These are phyloP conservation scores for Cercospora brassicicola DNA, from an alignment of 2,329 filamentous ascomycete species.

Conservation along the genomic window DNA sequence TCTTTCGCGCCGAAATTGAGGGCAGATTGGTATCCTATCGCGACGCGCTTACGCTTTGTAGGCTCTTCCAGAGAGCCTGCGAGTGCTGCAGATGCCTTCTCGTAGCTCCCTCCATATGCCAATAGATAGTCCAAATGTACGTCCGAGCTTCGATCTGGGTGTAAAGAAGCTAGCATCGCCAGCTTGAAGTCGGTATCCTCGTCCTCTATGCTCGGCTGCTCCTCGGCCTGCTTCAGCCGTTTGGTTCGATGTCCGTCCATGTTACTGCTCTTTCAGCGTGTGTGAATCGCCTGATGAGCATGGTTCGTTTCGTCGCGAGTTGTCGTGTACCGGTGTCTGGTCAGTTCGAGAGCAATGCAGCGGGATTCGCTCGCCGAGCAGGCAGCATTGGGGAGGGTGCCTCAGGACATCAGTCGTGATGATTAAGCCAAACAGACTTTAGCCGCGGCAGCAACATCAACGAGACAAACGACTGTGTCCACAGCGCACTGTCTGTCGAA, in stretches of 20 bases:
- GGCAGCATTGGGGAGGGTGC: background rate
- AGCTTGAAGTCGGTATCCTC: conserved; percentile 89
- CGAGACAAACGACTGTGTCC: background rate
- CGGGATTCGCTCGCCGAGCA: background rate
- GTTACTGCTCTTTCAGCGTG: background rate
- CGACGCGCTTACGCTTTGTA: conserved; percentile 39
- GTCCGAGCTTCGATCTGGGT: conserved; percentile 64
- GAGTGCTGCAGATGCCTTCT: conserved; percentile 62
- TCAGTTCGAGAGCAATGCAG: background rate
- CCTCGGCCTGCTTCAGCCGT: conserved; percentile 22
- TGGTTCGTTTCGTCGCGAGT: background rate
- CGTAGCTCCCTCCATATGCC: conserved; percentile 73
- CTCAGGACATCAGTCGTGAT: background rate
- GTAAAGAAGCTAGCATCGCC: conserved; percentile 75
- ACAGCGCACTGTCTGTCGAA: background rate
- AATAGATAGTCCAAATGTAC: conserved; percentile 76
- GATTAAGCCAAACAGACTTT: conserved; percentile 1
- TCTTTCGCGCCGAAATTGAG: conserved; percentile 28
- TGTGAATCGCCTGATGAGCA: background rate
- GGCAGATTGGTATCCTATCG: conserved; percentile 49
- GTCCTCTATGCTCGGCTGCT: conserved; percentile 43
- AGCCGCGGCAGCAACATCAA: conserved; percentile 10
- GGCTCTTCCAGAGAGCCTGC: conserved; percentile 23
- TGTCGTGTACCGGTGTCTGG: background rate
- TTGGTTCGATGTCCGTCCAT: conserved; percentile 26